These are phyloP conservation scores for Pleurotus tuoliensis DNA, from an alignment of 768 basidiomycete genomes.

Conservation along the genomic window DNA sequence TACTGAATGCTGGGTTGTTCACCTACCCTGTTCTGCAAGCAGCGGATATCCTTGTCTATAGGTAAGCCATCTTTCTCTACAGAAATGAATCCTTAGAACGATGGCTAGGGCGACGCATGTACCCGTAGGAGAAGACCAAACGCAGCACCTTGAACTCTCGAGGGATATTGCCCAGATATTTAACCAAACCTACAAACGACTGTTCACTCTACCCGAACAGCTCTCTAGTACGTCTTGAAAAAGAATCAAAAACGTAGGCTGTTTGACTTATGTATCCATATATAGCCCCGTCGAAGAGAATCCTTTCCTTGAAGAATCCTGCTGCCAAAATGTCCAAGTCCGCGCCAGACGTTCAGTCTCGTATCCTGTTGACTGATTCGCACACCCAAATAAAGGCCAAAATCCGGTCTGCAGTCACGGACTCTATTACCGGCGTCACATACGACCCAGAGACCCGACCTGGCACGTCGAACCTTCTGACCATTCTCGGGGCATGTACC, in stretches of 20 bases:
- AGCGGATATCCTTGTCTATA: conserved; percentile 86
- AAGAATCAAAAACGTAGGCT: background rate
- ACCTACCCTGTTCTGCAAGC: conserved; percentile 94
- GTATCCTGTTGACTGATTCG: conserved; percentile 83
- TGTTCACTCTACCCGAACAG: conserved; percentile 73
- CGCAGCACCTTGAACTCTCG: conserved; percentile 87
- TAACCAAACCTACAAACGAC: conserved; percentile 61
- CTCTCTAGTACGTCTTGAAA: conserved; percentile 59
- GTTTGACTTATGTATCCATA: background rate
- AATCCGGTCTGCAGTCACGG: conserved; percentile 80
- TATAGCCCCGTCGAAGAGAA: conserved; percentile 72
- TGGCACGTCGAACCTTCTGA: conserved; percentile 78
- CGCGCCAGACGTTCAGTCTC: conserved; percentile 68
- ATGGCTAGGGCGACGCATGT: conserved; percentile 77
- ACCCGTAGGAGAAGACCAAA: conserved; percentile 95
- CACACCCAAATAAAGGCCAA: conserved; percentile 59
- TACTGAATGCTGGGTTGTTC: conserved; percentile 81
- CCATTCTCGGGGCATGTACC: conserved; percentile 75
- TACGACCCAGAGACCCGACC: conserved; percentile 81
- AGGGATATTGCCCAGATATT: conserved; percentile 82
- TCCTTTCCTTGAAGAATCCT: conserved; percentile 85
- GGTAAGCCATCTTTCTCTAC: conserved; percentile 38
- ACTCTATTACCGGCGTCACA: conserved; percentile 69
- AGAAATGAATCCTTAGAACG: background rate
- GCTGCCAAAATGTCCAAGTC: conserved; percentile 96